Conservation (phyloP, 225 moss, liverwort and hornwort genomes). For the Sphagnum contortum region DNA sequence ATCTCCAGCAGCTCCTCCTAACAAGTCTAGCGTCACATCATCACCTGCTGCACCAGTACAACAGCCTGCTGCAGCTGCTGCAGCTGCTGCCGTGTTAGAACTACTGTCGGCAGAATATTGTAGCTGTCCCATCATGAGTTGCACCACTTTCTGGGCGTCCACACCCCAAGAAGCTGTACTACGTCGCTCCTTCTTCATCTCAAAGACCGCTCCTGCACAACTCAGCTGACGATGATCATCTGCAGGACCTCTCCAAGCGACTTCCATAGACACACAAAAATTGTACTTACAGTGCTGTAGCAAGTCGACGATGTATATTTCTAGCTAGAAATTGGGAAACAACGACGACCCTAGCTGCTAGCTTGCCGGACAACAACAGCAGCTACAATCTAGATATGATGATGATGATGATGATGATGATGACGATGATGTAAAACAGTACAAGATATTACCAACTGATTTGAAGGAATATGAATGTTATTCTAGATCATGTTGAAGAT, state of each 20-base stretch:
- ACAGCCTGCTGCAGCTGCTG: not conserved
- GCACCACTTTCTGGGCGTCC: slow-evolving; percentile 64
- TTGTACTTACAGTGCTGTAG: no score
- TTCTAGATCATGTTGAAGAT: no score
- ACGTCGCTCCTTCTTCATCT: slow-evolving; percentile 5
- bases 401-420: no score
- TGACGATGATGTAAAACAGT: no score
- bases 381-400: no score
- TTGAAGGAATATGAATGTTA: no score
- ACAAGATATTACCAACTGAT: no score
- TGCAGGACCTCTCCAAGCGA: slow-evolving; percentile 50
- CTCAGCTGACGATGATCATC: slow-evolving; percentile 8
- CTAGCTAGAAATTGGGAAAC: no score
- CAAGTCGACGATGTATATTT: no score
- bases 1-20: slow-evolving; percentile 10
- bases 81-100: not conserved
- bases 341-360: no score
- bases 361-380: no score
- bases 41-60: not conserved
- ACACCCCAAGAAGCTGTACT: slow-evolving; percentile 34
- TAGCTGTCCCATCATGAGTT: slow-evolving; percentile 64
- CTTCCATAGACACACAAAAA: slow-evolving; percentile 46
- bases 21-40: slow-evolving; percentile 48
- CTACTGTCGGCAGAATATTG: not conserved
- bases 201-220: slow-evolving; percentile 9